Evolutionary conservation across 176 grass and related monocot genomes (phyloP).

Genomic region (Echinochloa phyllopogon): DNA sequence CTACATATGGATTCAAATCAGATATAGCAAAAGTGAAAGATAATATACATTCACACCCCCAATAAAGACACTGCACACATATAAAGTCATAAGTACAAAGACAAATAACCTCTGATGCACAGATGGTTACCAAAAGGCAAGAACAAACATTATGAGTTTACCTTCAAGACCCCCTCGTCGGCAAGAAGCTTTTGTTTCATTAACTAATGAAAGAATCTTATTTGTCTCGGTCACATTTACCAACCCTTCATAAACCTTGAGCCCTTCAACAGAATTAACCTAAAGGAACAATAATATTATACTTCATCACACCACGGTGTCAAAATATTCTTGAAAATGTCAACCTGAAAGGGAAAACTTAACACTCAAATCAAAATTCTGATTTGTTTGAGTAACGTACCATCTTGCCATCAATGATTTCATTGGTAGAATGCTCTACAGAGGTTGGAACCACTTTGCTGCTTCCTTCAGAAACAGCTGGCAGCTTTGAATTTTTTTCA

Average conservation of each 20-base stretch:
- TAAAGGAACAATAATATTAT: constrained; percentile 36
- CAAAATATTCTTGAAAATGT: constrained; percentile 5
- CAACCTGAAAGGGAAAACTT: constrained; percentile 13
- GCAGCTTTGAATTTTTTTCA: constrained; percentile 27
- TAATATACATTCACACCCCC: neutral
- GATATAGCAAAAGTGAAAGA: constrained; percentile 13
- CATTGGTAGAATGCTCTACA: constrained; percentile 62
- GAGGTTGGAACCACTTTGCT: constrained; percentile 42
- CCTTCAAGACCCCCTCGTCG: constrained; percentile 66
- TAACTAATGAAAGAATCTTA: constrained; percentile 70
- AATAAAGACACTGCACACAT: neutral
- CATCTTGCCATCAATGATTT: constrained; percentile 71
- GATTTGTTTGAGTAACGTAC: constrained; percentile 24
- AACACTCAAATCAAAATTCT: neutral
- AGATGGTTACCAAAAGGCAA: constrained; percentile 10
- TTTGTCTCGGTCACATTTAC: constrained; percentile 58
- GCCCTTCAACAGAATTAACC: constrained; percentile 92
- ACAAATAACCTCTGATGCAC: neutral
- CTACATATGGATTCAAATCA: neutral
- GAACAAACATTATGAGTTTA: constrained; percentile 34
- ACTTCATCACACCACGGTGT: constrained; percentile 7
- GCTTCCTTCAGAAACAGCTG: constrained; percentile 43
- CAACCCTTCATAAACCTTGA: constrained; percentile 87
- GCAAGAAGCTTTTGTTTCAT: constrained; percentile 78
- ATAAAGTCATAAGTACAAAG: constrained; percentile 14